phyloP scores from a whole-genome alignment of 805 yeast species.

The Diddensiella caesifluorescens region DNA sequence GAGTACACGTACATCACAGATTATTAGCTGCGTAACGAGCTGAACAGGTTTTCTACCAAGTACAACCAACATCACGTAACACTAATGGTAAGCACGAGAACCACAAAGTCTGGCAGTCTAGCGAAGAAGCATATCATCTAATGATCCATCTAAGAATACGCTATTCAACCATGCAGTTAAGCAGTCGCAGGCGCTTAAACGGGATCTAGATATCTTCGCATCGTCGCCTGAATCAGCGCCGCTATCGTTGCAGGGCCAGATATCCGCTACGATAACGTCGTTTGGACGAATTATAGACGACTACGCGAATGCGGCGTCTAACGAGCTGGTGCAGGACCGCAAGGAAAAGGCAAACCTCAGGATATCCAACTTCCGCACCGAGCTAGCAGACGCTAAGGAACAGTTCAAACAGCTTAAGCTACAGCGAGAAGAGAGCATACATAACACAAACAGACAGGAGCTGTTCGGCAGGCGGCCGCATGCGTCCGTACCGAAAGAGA shows the following conservation, averaged over 20 bases:
- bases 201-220: conserved; percentile 58
- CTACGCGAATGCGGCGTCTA: conserved; percentile 52
- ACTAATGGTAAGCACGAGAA: too few species aligned
- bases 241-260: conserved; percentile 66
- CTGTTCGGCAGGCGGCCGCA: conserved; percentile 48
- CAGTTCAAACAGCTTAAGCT: conserved; percentile 51
- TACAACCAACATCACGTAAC: too few species aligned
- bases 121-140: too few species aligned
- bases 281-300: conserved; percentile 72
- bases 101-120: too few species aligned
- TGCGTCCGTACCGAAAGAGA: conserved; percentile 17
- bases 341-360: conserved; percentile 56
- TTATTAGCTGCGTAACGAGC: too few species aligned
- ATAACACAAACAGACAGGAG: conserved; percentile 45
- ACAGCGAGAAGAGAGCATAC: conserved; percentile 49
- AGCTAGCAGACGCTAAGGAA: conserved; percentile 39
- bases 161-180: conserved; percentile 85
- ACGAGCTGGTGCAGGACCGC: conserved; percentile 51
- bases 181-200: conserved; percentile 67
- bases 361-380: conserved; percentile 48
- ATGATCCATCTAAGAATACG: too few species aligned
- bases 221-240: conserved; percentile 63
- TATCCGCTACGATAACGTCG: conserved; percentile 73
- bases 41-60: too few species aligned
- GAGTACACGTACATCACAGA: too few species aligned